Evolutionary conservation across 1,284 basidiomycete genomes (phyloP), one percentile per base, ranked within the genome.

Genomic region (Irpex sp.): DNA sequence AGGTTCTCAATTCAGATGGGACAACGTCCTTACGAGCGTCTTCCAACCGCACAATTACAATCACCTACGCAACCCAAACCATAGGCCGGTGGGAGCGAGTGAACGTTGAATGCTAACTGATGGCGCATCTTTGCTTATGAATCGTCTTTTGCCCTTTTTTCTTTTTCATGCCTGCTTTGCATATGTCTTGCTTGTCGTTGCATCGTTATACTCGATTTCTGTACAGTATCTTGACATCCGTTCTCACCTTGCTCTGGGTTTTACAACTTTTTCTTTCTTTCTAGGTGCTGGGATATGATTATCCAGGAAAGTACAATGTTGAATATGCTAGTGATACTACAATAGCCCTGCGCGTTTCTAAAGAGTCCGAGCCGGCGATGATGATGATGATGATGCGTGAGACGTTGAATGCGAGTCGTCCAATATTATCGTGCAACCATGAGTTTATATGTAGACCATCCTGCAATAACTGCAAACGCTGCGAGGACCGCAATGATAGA

Each of bases 401-500:
- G 18, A 47, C 14, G 39, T 28, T 28, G 23, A 19, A 56, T 21
- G 51, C 55, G 60, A 47, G 48, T 36, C 7, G 33, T 36, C 56
- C 23, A 45, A 28, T 28, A 35, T 47, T 60, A 72, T 49, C 74
- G 73, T 28, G 69, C 67, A 51, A 87, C 78, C 86, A 93, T 88
- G 68, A 93, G 82, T 61, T 82, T 85, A 71, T 92, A 92, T 0
- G 94, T 93, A 28, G 88, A 84, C 73, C 89, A 94, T 5, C 90
- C 92, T 3, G 92, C 92, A 42, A 94, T 73, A 45, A 90, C 62
- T 2, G 92, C 94, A 72, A 96, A 93, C 0, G 84, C 84, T 1
- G 85, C 85, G 0, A 96, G 81, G 52, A 79, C 81, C 0, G 85
- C 90, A 18, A 96, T 85, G 66, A 96, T 96, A n/a, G 88, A 85